phyloP scores from a whole-genome alignment of 164 flowering plant genomes.

The Berberis vulgaris region DNA sequence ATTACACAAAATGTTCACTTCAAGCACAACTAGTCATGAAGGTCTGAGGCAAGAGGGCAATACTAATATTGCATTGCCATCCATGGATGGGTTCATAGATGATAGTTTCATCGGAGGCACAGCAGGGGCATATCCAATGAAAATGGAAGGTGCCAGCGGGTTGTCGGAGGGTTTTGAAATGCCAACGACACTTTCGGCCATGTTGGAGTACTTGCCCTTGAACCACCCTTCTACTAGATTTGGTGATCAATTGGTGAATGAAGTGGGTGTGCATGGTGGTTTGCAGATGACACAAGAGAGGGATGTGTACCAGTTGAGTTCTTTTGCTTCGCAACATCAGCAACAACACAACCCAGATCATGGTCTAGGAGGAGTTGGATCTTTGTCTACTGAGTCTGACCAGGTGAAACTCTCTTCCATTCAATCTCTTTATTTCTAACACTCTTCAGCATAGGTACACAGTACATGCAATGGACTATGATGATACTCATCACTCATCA shows the following conservation, averaged over 20 bases:
- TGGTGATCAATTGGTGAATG: constrained; percentile 19
- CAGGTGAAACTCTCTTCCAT: constrained; percentile 27
- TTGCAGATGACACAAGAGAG: constrained; percentile 22
- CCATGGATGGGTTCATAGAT: constrained; percentile 36
- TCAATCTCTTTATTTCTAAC: not conserved
- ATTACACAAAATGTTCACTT: constrained; percentile 37
- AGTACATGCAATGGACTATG: no score
- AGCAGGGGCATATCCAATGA: constrained; percentile 16
- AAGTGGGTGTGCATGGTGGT: constrained; percentile 7
- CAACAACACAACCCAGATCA: constrained; percentile 22
- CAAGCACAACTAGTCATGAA: constrained; percentile 29
- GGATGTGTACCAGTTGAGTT: constrained; percentile 25
- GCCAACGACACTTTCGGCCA: constrained; percentile 17
- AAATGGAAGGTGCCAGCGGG: constrained; percentile 9
- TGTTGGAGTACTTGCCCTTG: constrained; percentile 22
- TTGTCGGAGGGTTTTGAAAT: constrained; percentile 22
- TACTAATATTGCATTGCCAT: constrained; percentile 17
- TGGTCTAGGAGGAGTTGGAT: constrained; percentile 15
- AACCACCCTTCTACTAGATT: constrained; percentile 19
- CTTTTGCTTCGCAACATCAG: constrained; percentile 12
- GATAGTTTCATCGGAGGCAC: constrained; percentile 23
- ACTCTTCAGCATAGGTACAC: no score
- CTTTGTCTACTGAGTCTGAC: constrained; percentile 26
- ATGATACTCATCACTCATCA: no score
- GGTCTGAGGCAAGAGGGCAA: not conserved